phyloP scores from a whole-genome alignment of 768 basidiomycete genomes.

The Pulveroboletus sp. region DNA sequence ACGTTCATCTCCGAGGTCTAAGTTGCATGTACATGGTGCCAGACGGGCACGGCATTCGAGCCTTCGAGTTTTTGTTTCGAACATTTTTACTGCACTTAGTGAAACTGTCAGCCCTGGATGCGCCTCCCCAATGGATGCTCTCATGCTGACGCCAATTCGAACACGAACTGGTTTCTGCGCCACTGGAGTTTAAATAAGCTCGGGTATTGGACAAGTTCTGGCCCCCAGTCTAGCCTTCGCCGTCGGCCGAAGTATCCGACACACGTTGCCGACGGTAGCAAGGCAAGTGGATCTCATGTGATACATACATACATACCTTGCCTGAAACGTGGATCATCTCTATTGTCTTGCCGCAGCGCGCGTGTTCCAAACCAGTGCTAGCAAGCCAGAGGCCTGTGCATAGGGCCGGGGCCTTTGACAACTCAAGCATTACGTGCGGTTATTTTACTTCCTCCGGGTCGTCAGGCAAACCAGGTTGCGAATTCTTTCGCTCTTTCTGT shows the following conservation, averaged over 20 bases:
- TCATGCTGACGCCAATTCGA: too few relatives aligned
- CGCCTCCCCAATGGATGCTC: too few relatives aligned
- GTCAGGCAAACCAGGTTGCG: not conserved
- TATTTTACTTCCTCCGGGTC: slow-evolving; percentile 1
- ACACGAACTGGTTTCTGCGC: too few relatives aligned
- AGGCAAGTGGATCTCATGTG: slow-evolving; percentile 1
- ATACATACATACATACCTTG: not conserved
- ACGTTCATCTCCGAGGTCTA: slow-evolving; percentile 17
- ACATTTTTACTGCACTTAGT: not conserved
- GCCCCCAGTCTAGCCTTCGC: not conserved
- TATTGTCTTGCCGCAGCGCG: not conserved
- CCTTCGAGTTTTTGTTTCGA: not conserved
- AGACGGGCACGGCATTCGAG: not conserved
- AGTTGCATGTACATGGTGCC: not conserved
- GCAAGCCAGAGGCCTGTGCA: not conserved
- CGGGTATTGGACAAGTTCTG: not conserved
- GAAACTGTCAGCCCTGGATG: too few relatives aligned
- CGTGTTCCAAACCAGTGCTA: not conserved
- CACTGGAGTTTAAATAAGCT: too few relatives aligned
- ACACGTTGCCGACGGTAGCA: not conserved
- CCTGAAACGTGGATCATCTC: not conserved
- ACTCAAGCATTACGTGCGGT: not conserved
- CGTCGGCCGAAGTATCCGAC: slow-evolving; percentile 6
- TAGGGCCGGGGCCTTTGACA: not conserved
- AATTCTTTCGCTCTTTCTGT: not conserved